phyloP scores from a whole-genome alignment of 768 basidiomycete species.

The Hypholoma fasciculare region DNA sequence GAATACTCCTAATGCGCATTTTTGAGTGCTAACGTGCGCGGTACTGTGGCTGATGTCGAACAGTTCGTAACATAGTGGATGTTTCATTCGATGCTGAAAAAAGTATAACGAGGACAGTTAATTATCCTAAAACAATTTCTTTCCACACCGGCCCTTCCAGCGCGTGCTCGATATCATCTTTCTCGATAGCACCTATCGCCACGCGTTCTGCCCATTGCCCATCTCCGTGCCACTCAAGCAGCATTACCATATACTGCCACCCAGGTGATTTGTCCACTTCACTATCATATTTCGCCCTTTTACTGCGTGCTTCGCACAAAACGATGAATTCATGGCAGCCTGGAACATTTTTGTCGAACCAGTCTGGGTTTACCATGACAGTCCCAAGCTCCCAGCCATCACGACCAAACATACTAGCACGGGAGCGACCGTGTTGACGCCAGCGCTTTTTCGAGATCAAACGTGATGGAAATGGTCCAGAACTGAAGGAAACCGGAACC shows the following conservation, averaged over 20 bases:
- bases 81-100: no score
- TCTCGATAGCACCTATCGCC: constrained; percentile 8
- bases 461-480: constrained; percentile 10
- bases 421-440: neutral
- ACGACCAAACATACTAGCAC: constrained; percentile 7
- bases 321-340: constrained; percentile 8
- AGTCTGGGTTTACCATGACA: constrained; percentile 3
- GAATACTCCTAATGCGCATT: no score
- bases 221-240: constrained; percentile 11
- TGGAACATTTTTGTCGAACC: constrained; percentile 5
- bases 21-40: no score
- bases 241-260: constrained; percentile 11
- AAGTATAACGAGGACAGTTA: neutral
- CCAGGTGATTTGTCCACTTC: constrained; percentile 5
- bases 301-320: constrained; percentile 11
- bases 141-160: constrained; percentile 11
- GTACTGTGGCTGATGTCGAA: no score
- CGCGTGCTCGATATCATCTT: constrained; percentile 3
- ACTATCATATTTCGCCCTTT: constrained; percentile 1
- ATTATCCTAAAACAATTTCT: constrained; percentile 11
- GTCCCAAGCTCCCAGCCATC: constrained; percentile 5
- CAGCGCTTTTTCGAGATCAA: neutral
- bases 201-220: constrained; percentile 13
- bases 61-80: no score
- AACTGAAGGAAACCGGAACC: constrained; percentile 14